Evolutionary conservation across 768 basidiomycete genomes (phyloP).

Genomic region (Suillus decipiens): DNA sequence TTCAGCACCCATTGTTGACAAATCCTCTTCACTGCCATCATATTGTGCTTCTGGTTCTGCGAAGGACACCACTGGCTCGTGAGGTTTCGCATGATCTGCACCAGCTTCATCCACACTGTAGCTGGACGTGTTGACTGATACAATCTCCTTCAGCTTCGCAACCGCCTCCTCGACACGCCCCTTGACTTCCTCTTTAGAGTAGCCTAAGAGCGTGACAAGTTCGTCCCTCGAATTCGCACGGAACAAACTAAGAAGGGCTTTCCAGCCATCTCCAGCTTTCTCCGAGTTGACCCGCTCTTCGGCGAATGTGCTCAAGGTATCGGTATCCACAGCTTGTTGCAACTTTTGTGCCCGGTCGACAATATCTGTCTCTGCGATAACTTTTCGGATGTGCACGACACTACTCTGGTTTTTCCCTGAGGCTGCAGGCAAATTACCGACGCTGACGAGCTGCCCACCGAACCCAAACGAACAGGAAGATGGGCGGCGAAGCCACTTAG

Average conservation of each 20-base stretch:
- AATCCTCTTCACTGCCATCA: slow-evolving; percentile 33
- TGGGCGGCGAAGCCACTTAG: slow-evolving; percentile 93
- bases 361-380: slow-evolving; percentile 75
- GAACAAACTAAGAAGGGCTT: slow-evolving; percentile 86
- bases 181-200: slow-evolving; percentile 85
- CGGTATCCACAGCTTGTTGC: slow-evolving; percentile 58
- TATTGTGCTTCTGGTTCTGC: slow-evolving; percentile 63
- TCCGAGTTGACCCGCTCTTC: slow-evolving; percentile 44
- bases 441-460: slow-evolving; percentile 82
- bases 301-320: slow-evolving; percentile 67
- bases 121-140: slow-evolving; percentile 29
- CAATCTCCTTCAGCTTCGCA: slow-evolving; percentile 61
- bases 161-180: slow-evolving; percentile 81
- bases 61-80: slow-evolving; percentile 83
- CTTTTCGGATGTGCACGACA: slow-evolving; percentile 74
- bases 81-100: slow-evolving; percentile 45
- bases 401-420: slow-evolving; percentile 84
- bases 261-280: slow-evolving; percentile 67
- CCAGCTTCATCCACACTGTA: slow-evolving; percentile 42
- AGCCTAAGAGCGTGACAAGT: slow-evolving; percentile 86
- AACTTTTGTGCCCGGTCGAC: slow-evolving; percentile 74
- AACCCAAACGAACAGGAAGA: slow-evolving; percentile 85
- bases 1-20: slow-evolving; percentile 31
- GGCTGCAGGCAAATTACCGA: slow-evolving; percentile 71
- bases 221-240: slow-evolving; percentile 88